Evolutionary conservation across 225 moss, liverwort and hornwort species (phyloP), one percentile per base, ranked within the genome.

Genomic region (Pseudisothecium myosuroides): DNA sequence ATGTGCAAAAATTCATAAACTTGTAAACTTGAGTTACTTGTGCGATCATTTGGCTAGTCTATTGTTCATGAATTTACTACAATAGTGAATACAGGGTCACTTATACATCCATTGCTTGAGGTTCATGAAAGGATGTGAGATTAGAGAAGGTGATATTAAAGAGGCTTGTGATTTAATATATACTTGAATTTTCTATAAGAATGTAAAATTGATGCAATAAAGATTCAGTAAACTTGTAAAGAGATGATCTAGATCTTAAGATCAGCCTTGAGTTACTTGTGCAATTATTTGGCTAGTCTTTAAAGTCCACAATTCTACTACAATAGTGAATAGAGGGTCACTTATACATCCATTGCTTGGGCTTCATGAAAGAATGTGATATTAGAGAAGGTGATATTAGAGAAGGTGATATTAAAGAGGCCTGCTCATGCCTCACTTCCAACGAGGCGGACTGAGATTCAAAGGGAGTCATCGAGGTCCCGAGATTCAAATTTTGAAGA

Each of bases 401-500:
- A 72, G 62, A 73, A 31, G 39, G 80, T 69, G 80, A 47, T 24
- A 62, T 32, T 50, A 52, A 17, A 72, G 62, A 73, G 62, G 47
- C 24, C 32, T 58, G 61, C 15, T 34, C 10, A 8, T 36, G n/a
- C 26, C 3, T 22, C 55, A 9, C 12, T 28, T 43, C 27, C 13
- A 56, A 22, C 43, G n/a, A 37, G 49, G 60, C 47, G 67, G 60
- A n/a, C n/a, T n/a, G n/a, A 58, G 58, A 79, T 69, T 75, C 59
- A 11, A 68, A 59, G 69, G 89, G 17, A 34, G 9, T 34, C 41
- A n/a, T 61, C 71, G 41, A 89, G 63, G 85, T 85, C 89, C 81
- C 15, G 19, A 81, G 52, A 86, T 85, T 89, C 72, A 85, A 85
- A 89, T 14, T 64, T 86, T 81, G 73, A 21, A 41, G 85, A 89